Evolutionary conservation across 345 rosid genomes (phyloP).

Genomic region (Hibiscus mutabilis): DNA sequence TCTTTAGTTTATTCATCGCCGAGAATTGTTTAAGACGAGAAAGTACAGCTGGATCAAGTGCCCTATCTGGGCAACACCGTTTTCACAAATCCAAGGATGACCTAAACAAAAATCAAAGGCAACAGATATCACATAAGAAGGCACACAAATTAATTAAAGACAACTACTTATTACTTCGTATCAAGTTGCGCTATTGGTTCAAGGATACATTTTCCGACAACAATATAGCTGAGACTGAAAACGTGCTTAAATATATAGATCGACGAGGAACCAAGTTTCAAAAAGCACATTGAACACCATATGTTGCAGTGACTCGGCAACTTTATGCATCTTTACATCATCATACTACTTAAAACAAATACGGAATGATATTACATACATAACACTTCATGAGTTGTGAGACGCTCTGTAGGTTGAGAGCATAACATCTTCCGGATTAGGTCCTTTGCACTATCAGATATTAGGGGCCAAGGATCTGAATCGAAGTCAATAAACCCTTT

Average conservation of each 20-base stretch:
- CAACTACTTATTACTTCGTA: too few relatives aligned
- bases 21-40: background rate
- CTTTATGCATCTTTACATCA: background rate
- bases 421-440: background rate
- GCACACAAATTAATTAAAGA: too few relatives aligned
- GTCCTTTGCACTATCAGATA: slow-evolving; percentile 1
- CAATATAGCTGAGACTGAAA: too few relatives aligned
- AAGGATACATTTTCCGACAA: too few relatives aligned
- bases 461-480: background rate
- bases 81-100: slow-evolving; percentile 1
- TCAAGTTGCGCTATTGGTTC: too few relatives aligned
- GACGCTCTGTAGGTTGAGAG: background rate
- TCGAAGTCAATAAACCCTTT: background rate
- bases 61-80: background rate
- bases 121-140: too few relatives aligned
- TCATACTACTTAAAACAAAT: background rate
- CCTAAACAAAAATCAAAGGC: background rate
- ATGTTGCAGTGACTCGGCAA: too few relatives aligned
- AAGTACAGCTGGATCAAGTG: background rate
- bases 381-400: background rate
- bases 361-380: background rate
- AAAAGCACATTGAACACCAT: too few relatives aligned
- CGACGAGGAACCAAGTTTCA: too few relatives aligned
- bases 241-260: too few relatives aligned
- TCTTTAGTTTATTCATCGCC: background rate